Evolutionary conservation across 2,329 filamentous ascomycete species (phyloP).

Genomic region (Gaeumannomyces sp.): DNA sequence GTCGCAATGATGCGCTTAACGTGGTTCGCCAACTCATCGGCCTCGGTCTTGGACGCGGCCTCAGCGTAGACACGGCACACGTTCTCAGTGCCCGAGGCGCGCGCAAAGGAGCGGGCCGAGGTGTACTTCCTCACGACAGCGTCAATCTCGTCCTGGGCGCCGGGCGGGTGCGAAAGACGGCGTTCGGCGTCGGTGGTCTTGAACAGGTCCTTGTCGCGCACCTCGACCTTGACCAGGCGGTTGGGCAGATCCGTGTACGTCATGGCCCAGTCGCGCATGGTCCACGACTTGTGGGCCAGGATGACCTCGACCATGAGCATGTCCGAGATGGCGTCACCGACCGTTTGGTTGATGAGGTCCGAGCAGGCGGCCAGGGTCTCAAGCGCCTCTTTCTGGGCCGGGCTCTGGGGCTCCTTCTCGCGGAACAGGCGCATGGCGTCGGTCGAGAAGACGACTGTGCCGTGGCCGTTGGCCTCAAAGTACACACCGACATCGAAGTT

Average conservation of each 20-base stretch:
- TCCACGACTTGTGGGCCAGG: constrained; percentile 91
- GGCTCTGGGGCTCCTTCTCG: constrained; percentile 77
- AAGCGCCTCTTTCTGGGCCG: constrained; percentile 83
- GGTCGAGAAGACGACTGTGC: constrained; percentile 89
- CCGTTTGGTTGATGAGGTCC: constrained; percentile 95
- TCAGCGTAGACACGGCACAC: constrained; percentile 95
- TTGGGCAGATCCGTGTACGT: constrained; percentile 95
- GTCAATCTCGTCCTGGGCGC: constrained; percentile 82
- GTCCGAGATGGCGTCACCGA: constrained; percentile 92
- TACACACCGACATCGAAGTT: constrained; percentile 96
- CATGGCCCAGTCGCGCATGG: constrained; percentile 80
- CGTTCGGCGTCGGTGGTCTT: constrained; percentile 89
- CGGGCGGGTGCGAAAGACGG: constrained; percentile 70
- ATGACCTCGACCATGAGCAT: constrained; percentile 95
- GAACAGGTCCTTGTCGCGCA: constrained; percentile 82
- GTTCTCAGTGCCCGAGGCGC: constrained; percentile 92
- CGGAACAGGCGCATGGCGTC: constrained; percentile 74
- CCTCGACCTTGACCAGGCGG: constrained; percentile 87
- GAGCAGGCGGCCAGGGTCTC: constrained; percentile 77
- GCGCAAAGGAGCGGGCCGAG: constrained; percentile 81
- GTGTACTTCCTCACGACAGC: constrained; percentile 83
- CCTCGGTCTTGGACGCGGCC: constrained; percentile 80
- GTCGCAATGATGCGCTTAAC: constrained; percentile 71
- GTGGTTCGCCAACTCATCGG: constrained; percentile 81
- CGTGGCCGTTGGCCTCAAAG: constrained; percentile 97